Conservation (phyloP, 108 stramenopile genomes). For the Skeletonema costatum region DNA sequence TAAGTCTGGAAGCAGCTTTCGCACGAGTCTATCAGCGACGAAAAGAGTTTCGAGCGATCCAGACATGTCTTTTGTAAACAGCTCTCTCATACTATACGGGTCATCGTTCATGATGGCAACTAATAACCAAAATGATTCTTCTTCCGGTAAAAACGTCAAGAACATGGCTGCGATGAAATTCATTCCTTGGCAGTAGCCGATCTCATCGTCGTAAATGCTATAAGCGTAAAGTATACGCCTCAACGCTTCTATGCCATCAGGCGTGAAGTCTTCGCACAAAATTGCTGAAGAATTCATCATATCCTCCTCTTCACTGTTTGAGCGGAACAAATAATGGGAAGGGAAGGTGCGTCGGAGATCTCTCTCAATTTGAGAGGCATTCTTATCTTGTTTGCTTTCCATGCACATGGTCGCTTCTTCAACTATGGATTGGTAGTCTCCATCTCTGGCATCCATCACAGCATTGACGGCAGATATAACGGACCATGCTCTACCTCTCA, state of each 20-base stretch:
- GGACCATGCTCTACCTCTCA: conserved; percentile 17
- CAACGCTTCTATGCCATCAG: conserved; percentile 59
- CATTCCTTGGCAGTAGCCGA: conserved; percentile 95
- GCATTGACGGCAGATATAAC: conserved; percentile 16
- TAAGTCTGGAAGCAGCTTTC: conserved; percentile 68
- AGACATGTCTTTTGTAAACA: conserved; percentile 69
- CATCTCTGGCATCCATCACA: conserved; percentile 15
- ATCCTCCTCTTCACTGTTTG: conserved; percentile 28
- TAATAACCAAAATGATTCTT: conserved; percentile 78
- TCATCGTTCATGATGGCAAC: conserved; percentile 65
- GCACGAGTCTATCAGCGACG: conserved; percentile 76
- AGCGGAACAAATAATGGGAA: conserved; percentile 71
- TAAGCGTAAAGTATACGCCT: conserved; percentile 74
- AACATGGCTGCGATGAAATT: conserved; percentile 88
- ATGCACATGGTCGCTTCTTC: background rate
- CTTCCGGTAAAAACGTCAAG: conserved; percentile 64
- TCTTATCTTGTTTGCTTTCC: background rate
- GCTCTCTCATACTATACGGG: conserved; percentile 60
- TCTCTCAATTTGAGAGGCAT: conserved; percentile 57
- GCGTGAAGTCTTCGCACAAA: background rate
- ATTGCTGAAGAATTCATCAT: conserved; percentile 1
- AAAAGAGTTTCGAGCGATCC: conserved; percentile 69
- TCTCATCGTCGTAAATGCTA: conserved; percentile 74
- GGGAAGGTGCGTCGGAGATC: conserved; percentile 91
- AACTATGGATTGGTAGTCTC: conserved; percentile 17